A percentile compares a stretch with the other conserved stretches of the same genome.
phyloP scores from a whole-genome alignment of 106 monocot genomes.

The Dactylorhiza incarnata region DNA sequence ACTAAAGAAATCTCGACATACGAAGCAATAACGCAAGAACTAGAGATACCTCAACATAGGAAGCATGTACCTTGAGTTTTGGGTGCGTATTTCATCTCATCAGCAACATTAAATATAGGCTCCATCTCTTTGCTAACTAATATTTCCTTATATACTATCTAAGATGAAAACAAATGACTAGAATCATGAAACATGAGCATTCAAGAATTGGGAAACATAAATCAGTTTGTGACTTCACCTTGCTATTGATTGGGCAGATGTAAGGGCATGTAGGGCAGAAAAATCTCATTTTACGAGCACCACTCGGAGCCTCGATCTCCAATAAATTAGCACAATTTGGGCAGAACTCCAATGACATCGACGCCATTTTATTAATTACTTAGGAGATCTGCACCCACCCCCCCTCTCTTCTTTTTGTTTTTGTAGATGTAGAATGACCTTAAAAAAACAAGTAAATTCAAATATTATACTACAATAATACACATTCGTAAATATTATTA shows the following conservation, averaged over 20 bases:
- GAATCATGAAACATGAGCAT: background rate
- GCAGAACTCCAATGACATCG: constrained; percentile 14
- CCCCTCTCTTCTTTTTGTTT: background rate
- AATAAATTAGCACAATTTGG: constrained; percentile 14
- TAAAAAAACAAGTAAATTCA: background rate
- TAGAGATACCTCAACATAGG: no score
- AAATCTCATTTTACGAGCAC: constrained; percentile 13
- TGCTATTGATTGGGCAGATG: constrained; percentile 4
- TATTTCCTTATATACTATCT: background rate
- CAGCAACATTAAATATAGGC: constrained; percentile 4
- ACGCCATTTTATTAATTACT: background rate
- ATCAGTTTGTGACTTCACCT: constrained; percentile 6
- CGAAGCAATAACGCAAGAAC: no score
- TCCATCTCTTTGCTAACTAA: constrained; percentile 5
- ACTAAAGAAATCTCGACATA: no score
- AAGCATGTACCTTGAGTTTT: constrained; percentile 5
- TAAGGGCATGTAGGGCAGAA: constrained; percentile 18
- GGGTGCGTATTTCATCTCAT: constrained; percentile 11
- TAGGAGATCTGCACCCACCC: background rate
- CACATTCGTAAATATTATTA: no score
- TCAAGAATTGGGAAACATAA: background rate
- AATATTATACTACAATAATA: no score
- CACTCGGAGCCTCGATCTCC: constrained; percentile 12
- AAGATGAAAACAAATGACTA: background rate
- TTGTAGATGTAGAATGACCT: background rate